phyloP scores from a whole-genome alignment of 768 basidiomycete species.

The Guyanaporus albipodus region DNA sequence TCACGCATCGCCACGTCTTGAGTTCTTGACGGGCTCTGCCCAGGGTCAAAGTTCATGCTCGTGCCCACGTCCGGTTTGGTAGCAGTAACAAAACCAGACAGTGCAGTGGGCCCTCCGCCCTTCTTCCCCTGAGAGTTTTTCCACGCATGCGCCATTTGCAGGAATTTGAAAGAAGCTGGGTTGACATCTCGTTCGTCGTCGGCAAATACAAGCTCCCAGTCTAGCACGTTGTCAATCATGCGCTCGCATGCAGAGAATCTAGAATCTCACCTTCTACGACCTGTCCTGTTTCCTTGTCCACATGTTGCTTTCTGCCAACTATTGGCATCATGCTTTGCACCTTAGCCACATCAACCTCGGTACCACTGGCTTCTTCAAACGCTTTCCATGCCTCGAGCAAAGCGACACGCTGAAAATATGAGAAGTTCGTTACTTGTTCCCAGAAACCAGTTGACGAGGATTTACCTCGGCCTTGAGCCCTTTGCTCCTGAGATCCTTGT shows the following conservation, averaged over 20 bases:
- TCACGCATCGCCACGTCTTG: slow-evolving; percentile 25
- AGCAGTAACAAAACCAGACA: slow-evolving; percentile 51
- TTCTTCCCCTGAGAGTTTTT: slow-evolving; percentile 51
- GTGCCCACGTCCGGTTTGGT: slow-evolving; percentile 12
- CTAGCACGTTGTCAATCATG: slow-evolving; percentile 37
- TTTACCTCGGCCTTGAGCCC: slow-evolving; percentile 85
- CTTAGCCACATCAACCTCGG: slow-evolving; percentile 66
- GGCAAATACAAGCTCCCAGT: slow-evolving; percentile 93
- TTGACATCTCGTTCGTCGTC: slow-evolving; percentile 95
- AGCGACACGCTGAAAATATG: slow-evolving; percentile 67
- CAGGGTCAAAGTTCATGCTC: slow-evolving; percentile 4
- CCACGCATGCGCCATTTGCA: slow-evolving; percentile 95
- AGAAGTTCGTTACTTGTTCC: not conserved
- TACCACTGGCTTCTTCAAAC: slow-evolving; percentile 82
- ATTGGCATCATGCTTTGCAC: slow-evolving; percentile 94
- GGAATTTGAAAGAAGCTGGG: slow-evolving; percentile 91
- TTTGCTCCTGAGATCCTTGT: slow-evolving; percentile 79
- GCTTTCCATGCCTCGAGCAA: slow-evolving; percentile 94
- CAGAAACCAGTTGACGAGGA: not conserved
- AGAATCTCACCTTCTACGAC: slow-evolving; percentile 71
- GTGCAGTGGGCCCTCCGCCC: slow-evolving; percentile 30
- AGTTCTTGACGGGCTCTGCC: slow-evolving; percentile 8
- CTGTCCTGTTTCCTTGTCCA: slow-evolving; percentile 81
- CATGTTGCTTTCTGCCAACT: slow-evolving; percentile 77
- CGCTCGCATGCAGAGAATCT: not conserved